Percentiles rank a stretch among this genome's conserved stretches.
Conservation (phyloP, 768 basidiomycete species). For the Kwoniella mangroviensis region DNA sequence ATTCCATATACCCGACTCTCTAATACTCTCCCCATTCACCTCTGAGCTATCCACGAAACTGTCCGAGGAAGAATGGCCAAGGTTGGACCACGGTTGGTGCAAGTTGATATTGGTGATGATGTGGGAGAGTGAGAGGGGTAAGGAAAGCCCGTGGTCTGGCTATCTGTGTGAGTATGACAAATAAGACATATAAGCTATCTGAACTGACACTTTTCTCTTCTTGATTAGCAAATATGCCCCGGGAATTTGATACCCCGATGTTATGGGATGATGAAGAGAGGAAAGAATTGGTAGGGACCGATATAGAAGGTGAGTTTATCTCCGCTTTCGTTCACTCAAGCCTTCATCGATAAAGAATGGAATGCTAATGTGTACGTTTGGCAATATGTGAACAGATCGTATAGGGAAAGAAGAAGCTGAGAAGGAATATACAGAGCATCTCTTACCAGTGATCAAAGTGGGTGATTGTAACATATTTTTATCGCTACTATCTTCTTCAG, state of each 20-base stretch:
- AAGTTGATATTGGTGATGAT: slow-evolving; percentile 91
- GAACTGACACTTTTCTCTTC: not conserved
- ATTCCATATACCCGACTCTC: slow-evolving; percentile 77
- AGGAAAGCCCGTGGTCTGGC: slow-evolving; percentile 68
- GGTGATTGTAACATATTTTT: not conserved
- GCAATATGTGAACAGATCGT: slow-evolving; percentile 65
- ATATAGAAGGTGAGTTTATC: slow-evolving; percentile 70
- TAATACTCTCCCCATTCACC: slow-evolving; percentile 79
- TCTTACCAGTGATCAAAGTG: slow-evolving; percentile 76
- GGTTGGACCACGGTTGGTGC: slow-evolving; percentile 76
- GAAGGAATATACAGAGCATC: slow-evolving; percentile 68
- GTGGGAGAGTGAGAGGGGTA: slow-evolving; percentile 80
- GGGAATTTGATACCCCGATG: slow-evolving; percentile 84
- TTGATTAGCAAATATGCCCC: slow-evolving; percentile 69
- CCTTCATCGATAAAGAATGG: not conserved
- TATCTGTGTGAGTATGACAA: slow-evolving; percentile 69
- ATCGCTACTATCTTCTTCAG: not conserved
- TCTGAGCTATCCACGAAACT: slow-evolving; percentile 69
- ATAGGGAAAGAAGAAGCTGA: slow-evolving; percentile 84
- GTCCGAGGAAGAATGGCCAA: slow-evolving; percentile 70
- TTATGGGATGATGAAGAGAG: slow-evolving; percentile 83
- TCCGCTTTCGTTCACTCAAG: not conserved
- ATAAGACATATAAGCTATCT: too few species aligned
- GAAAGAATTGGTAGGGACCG: slow-evolving; percentile 75
- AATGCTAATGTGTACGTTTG: too few species aligned